Conservation (phyloP, 208 protist genomes). For the Trypanosoma vivax region DNA sequence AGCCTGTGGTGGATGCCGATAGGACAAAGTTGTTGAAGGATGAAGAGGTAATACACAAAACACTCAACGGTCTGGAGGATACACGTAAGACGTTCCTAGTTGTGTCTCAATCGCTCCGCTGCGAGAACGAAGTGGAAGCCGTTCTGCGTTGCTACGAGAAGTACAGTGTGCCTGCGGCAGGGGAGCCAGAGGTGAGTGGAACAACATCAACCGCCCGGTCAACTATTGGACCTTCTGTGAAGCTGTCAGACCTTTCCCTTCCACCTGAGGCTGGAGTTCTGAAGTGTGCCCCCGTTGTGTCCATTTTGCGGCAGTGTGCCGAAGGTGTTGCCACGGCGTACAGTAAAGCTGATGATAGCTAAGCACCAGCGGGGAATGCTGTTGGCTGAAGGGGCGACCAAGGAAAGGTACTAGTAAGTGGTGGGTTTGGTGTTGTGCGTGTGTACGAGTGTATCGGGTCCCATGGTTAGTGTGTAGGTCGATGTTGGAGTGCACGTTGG, state of each 20-base stretch:
- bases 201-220: too few relatives aligned
- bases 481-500: too few relatives aligned
- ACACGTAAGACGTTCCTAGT: slow-evolving; percentile 67
- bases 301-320: slow-evolving; percentile 33
- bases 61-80: slow-evolving; percentile 67
- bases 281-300: slow-evolving; percentile 42
- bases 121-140: slow-evolving; percentile 45
- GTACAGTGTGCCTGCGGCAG: slow-evolving; percentile 20
- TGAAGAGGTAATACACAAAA: slow-evolving; percentile 51
- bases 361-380: neutral
- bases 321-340: slow-evolving; percentile 35
- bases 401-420: neutral
- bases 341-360: slow-evolving; percentile 12
- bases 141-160: slow-evolving; percentile 64
- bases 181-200: neutral
- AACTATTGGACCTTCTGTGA: too few relatives aligned
- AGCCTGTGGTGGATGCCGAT: slow-evolving; percentile 39
- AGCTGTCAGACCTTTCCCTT: too few relatives aligned
- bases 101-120: slow-evolving; percentile 41
- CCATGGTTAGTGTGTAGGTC: too few relatives aligned
- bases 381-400: neutral
- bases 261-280: slow-evolving; percentile 24
- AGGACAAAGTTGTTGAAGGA: slow-evolving; percentile 52
- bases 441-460: neutral
- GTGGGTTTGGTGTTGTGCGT: neutral